A percentile compares a stretch with the other conserved stretches of the same genome.
These are phyloP conservation scores for Penicillium sp. DNA, from an alignment of 2,329 filamentous ascomycete genomes.

Conservation along the genomic window DNA sequence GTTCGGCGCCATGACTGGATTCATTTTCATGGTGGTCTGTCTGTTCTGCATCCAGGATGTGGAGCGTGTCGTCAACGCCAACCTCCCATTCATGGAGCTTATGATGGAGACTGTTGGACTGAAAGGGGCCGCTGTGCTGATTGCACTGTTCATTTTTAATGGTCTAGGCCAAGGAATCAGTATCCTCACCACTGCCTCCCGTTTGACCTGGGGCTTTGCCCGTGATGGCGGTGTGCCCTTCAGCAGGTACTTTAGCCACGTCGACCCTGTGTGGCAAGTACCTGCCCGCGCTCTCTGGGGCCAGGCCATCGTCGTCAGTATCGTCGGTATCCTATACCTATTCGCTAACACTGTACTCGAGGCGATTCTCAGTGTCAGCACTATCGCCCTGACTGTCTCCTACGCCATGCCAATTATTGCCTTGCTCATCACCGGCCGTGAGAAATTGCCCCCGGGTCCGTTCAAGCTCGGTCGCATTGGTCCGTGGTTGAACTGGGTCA, in stretches of 20 bases:
- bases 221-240: slow-evolving; percentile 51
- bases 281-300: slow-evolving; percentile 53
- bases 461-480: slow-evolving; percentile 50
- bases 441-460: slow-evolving; percentile 48
- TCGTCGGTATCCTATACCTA: slow-evolving; percentile 56
- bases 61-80: slow-evolving; percentile 40
- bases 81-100: slow-evolving; percentile 52
- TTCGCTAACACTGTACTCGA: slow-evolving; percentile 54
- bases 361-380: slow-evolving; percentile 56
- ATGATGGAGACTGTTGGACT: slow-evolving; percentile 41
- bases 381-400: slow-evolving; percentile 55
- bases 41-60: slow-evolving; percentile 52
- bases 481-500: slow-evolving; percentile 47
- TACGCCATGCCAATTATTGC: slow-evolving; percentile 51
- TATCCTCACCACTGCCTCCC: slow-evolving; percentile 51
- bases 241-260: slow-evolving; percentile 45
- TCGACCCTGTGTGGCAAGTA: slow-evolving; percentile 52
- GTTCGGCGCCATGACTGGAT: slow-evolving; percentile 50
- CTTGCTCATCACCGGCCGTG: slow-evolving; percentile 51
- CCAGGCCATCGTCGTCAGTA: slow-evolving; percentile 47
- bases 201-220: slow-evolving; percentile 56
- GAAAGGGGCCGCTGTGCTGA: slow-evolving; percentile 49
- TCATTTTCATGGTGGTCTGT: slow-evolving; percentile 54
- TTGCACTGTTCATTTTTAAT: slow-evolving; percentile 56
- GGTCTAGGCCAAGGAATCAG: slow-evolving; percentile 54